These are phyloP conservation scores for Urtica urens DNA, from an alignment of 306 rosid genomes.

Conservation along the genomic window DNA sequence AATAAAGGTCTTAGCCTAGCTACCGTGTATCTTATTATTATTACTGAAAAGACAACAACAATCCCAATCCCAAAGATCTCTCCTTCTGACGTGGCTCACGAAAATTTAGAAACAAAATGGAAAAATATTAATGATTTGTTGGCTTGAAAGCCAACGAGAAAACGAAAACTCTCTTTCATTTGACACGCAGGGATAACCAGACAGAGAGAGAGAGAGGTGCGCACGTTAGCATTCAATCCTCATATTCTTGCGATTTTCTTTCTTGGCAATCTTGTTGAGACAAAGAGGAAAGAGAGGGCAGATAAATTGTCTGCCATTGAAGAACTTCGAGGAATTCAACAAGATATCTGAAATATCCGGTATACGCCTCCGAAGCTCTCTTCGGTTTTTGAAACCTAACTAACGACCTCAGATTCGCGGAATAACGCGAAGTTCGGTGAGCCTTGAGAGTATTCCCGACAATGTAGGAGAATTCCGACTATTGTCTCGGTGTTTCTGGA, in stretches of 20 bases:
- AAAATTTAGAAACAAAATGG: background rate
- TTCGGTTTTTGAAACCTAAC: conserved; percentile 9
- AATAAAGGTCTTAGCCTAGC: background rate
- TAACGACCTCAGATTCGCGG: conserved; percentile 15
- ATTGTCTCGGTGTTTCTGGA: conserved; percentile 9
- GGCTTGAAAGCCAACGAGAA: conserved; percentile 16
- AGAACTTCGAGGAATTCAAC: background rate
- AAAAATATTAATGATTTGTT: background rate
- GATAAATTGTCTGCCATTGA: background rate
- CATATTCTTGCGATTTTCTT: background rate
- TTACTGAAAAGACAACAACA: conserved; percentile 41
- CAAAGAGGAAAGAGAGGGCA: too few relatives aligned
- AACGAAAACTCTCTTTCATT: background rate
- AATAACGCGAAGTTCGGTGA: conserved; percentile 18
- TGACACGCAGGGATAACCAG: background rate
- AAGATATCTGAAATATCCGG: too few relatives aligned
- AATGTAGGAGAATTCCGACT: conserved; percentile 24
- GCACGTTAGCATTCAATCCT: conserved; percentile 26
- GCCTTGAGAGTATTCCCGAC: conserved; percentile 16
- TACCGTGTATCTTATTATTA: too few relatives aligned
- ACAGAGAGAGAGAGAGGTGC: conserved; percentile 14
- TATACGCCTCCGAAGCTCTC: too few relatives aligned
- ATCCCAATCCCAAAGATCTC: conserved; percentile 43
- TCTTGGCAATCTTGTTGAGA: background rate
- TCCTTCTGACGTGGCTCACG: conserved; percentile 43